phyloP scores from a whole-genome alignment of 768 basidiomycete genomes.

The Rhizopogon vulgaris region DNA sequence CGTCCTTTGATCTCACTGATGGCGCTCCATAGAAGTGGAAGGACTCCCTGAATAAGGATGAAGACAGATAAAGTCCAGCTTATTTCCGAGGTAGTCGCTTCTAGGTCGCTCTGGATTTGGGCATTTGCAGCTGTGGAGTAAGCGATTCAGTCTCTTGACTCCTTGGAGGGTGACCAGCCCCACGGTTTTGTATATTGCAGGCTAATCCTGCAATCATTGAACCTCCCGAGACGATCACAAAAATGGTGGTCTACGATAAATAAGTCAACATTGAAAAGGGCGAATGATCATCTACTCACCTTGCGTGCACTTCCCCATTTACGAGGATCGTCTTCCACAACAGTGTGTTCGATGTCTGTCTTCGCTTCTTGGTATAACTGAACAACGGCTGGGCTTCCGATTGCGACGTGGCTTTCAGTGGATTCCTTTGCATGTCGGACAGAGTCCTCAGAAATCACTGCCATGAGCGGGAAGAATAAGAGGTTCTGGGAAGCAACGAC shows the following conservation, averaged over 20 bases:
- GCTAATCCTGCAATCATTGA: conserved; percentile 23
- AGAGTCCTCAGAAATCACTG: background rate
- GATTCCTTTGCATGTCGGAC: background rate
- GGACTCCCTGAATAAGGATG: conserved; percentile 62
- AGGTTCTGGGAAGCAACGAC: background rate
- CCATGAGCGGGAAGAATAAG: background rate
- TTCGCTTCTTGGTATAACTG: background rate
- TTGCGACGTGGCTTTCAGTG: background rate
- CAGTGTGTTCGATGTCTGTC: conserved; percentile 32
- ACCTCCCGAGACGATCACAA: conserved; percentile 21
- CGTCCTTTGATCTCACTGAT: conserved; percentile 70
- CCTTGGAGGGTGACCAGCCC: background rate
- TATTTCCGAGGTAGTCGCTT: conserved; percentile 55
- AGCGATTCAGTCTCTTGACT: background rate
- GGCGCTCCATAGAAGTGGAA: conserved; percentile 58
- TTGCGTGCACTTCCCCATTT: conserved; percentile 53
- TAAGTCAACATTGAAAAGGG: background rate
- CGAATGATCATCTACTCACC: conserved; percentile 25
- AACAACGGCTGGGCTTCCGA: background rate
- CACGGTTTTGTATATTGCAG: conserved; percentile 22
- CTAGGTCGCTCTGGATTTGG: conserved; percentile 55
- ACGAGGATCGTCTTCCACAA: conserved; percentile 58
- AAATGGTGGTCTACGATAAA: conserved; percentile 13
- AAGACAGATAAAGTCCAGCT: conserved; percentile 66
- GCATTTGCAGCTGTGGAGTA: conserved; percentile 52